Evolutionary conservation across 441 rosid genomes (phyloP).

Genomic region (Populus trichocarpa): DNA sequence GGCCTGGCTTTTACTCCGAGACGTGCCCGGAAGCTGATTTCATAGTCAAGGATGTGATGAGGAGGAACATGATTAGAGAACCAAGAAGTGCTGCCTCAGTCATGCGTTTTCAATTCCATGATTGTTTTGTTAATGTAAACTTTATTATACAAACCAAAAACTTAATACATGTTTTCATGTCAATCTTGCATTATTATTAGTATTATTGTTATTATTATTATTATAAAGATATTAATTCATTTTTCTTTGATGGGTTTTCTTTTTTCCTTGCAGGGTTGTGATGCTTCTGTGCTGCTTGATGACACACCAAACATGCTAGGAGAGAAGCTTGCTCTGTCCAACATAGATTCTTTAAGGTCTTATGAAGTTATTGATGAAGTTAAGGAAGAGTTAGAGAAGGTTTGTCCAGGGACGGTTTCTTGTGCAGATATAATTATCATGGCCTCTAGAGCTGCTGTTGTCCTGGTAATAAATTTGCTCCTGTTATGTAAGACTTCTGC

Average conservation of each 20-base stretch:
- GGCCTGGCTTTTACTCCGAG: constrained; percentile 57
- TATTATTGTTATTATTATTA: neutral
- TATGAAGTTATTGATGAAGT: constrained; percentile 70
- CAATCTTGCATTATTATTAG: neutral
- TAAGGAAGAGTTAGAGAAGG: constrained; percentile 71
- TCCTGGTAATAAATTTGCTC: constrained; percentile 45
- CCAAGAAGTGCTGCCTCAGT: constrained; percentile 87
- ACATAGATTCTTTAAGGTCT: constrained; percentile 79
- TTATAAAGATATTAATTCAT: neutral
- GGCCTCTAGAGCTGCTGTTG: constrained; percentile 94
- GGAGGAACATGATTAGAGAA: constrained; percentile 54
- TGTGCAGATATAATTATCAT: constrained; percentile 88
- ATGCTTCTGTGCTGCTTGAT: constrained; percentile 83
- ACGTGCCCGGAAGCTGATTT: constrained; percentile 77
- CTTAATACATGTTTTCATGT: neutral
- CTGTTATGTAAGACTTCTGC: neutral
- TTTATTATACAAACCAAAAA: neutral
- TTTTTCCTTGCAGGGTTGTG: constrained; percentile 60
- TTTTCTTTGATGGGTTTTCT: neutral
- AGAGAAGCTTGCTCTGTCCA: constrained; percentile 80
- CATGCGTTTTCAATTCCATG: constrained; percentile 97
- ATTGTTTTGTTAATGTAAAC: constrained; percentile 86
- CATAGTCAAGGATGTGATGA: constrained; percentile 59
- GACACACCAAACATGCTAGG: constrained; percentile 85
- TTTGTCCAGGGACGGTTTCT: constrained; percentile 75